Evolutionary conservation across 495 filamentous ascomycete species (phyloP).

Genomic region (Penicillium roqueforti): DNA sequence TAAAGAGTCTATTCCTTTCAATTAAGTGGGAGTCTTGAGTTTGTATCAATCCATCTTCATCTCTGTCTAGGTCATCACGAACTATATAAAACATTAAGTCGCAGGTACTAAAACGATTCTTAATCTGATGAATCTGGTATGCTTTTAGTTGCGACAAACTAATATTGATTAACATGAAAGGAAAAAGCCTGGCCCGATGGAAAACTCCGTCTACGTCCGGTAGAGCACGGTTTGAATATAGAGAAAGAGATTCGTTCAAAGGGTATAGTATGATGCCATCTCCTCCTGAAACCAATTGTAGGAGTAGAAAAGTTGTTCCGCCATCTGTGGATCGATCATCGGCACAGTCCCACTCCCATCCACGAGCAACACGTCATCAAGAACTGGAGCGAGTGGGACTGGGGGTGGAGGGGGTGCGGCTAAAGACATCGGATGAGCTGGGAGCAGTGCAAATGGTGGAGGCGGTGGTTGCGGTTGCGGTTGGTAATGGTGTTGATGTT

Average conservation of each 20-base stretch:
- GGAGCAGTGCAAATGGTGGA: constrained; percentile 23
- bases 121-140: background rate
- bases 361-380: constrained; percentile 41
- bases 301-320: constrained; percentile 40
- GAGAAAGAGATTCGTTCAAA: constrained; percentile 21
- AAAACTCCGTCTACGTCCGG: constrained; percentile 5
- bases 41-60: background rate
- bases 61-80: background rate
- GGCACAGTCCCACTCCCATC: constrained; percentile 35
- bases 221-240: constrained; percentile 1
- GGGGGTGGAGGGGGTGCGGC: constrained; percentile 31
- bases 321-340: constrained; percentile 40
- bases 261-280: constrained; percentile 44
- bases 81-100: background rate
- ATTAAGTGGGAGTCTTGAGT: background rate
- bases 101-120: background rate
- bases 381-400: constrained; percentile 40
- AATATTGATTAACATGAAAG: background rate
- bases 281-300: constrained; percentile 47
- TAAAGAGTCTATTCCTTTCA: background rate
- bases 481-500: constrained; percentile 13
- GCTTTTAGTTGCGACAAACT: background rate
- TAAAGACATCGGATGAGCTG: constrained; percentile 21
- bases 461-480: constrained; percentile 23
- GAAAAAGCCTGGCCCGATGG: background rate